phyloP scores from a whole-genome alignment of 495 filamentous ascomycete genomes.

The Aspergillus cristatus region DNA sequence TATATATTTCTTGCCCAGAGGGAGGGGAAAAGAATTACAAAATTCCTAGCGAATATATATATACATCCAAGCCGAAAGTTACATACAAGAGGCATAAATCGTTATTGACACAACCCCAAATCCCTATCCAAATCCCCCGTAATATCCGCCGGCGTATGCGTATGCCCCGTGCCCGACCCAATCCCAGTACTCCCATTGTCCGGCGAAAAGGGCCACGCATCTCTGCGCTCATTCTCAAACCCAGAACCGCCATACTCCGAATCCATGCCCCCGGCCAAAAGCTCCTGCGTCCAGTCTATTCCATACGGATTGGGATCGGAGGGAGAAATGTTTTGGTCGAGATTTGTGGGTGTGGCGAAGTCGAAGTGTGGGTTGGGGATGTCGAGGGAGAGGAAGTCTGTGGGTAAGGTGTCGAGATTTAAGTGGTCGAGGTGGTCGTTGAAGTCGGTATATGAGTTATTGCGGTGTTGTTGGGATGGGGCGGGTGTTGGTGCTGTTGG shows the following conservation, averaged over 20 bases:
- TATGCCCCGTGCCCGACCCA: slow-evolving; percentile 1
- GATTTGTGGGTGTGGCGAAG: slow-evolving; percentile 4
- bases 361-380: slow-evolving; percentile 21
- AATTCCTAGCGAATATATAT: too few species aligned
- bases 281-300: slow-evolving; percentile 29
- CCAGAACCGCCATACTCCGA: slow-evolving; percentile 4
- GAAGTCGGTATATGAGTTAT: slow-evolving; percentile 19
- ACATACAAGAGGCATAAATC: too few species aligned
- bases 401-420: slow-evolving; percentile 1
- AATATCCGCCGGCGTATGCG: slow-evolving; percentile 10
- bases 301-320: not conserved
- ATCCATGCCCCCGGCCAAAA: slow-evolving; percentile 21
- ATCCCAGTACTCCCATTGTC: slow-evolving; percentile 8
- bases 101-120: slow-evolving; percentile 24
- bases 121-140: slow-evolving; percentile 38
- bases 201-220: slow-evolving; percentile 21
- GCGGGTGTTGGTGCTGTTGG: slow-evolving; percentile 3
- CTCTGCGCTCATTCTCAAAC: slow-evolving; percentile 8
- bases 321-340: not conserved
- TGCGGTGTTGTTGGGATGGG: too few species aligned
- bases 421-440: slow-evolving; percentile 15
- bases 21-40: too few species aligned
- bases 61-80: too few species aligned
- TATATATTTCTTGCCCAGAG: too few species aligned
- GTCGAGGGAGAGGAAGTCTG: slow-evolving; percentile 15